Base-by-base conservation (phyloP, 495 filamentous ascomycete genomes). In the Rusavskia elegans region DNA sequence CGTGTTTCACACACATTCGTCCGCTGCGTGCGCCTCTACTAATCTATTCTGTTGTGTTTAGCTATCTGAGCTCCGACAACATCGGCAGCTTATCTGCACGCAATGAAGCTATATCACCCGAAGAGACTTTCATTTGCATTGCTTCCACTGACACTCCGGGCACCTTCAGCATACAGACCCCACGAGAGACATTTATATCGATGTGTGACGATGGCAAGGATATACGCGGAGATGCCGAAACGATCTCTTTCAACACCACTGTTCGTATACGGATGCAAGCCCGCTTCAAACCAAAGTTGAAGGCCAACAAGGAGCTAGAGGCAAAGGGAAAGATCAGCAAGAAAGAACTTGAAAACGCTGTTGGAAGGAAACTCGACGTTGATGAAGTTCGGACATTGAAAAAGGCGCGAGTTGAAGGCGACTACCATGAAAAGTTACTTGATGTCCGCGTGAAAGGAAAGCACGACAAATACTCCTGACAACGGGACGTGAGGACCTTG, bases 401-500 rank as follows among this genome's bases (percentile, higher is more conserved):
- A 74, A 84, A 68, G 68, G 89, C 89, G 23, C 75, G 88, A 64
- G 71, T 79, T 64, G 87, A 95, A 63, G 87, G 92, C 1, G 79
- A 90, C 65, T 98, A 89, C 63, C 84, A 97, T 68, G 93, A 98
- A 67, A 77, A 76, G 50, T 64, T 96, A 55, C 66, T 98, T 51
- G 82, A 95, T 73, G 73, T 97, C 29, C 89, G 87, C 65, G 86
- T 95, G 11, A 95, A 92, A 67, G 84, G 80, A 51, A 96, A 95
- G 69, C 92, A 98, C 71, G 92, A 98, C 69, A 98, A 98, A 65
- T 98, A 58, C 45, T 55, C 56, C 10, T 61, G 39, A 59, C 9
- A 5, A 8, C 14, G 30, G 10, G 10, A 50, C 11, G 5, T 7
- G 13, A 6, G 5, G 9, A 17, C 16, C 30, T 39, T 37, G 10